phyloP scores from a whole-genome alignment of 306 rosid genomes.

The Dicorynia guianensis region DNA sequence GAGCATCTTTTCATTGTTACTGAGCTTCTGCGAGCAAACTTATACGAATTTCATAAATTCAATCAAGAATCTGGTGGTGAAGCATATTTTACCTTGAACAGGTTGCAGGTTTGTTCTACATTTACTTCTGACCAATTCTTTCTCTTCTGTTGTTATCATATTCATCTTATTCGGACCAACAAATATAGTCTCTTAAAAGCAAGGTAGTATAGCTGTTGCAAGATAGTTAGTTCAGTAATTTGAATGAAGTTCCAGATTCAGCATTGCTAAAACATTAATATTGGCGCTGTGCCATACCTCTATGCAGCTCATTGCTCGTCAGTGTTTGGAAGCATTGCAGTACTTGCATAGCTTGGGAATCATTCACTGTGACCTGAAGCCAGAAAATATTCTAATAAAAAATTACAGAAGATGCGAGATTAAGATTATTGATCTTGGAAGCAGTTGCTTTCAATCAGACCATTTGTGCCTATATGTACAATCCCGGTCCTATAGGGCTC shows the following conservation, averaged over 20 bases:
- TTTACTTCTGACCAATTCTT: constrained; percentile 25
- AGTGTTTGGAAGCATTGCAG: constrained; percentile 92
- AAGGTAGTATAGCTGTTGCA: background rate
- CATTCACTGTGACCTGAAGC: constrained; percentile 97
- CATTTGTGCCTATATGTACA: constrained; percentile 90
- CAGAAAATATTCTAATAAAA: constrained; percentile 91
- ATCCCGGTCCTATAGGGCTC: constrained; percentile 97
- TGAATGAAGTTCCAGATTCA: constrained; percentile 21
- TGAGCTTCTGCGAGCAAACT: constrained; percentile 90
- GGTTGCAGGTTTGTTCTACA: constrained; percentile 82
- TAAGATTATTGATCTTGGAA: constrained; percentile 96
- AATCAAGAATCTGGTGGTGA: constrained; percentile 93
- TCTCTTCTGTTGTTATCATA: background rate
- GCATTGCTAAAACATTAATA: constrained; percentile 33
- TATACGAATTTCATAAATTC: constrained; percentile 94
- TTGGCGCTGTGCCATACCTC: constrained; percentile 3
- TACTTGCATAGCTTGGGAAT: constrained; percentile 87
- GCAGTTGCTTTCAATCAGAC: constrained; percentile 93
- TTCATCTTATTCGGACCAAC: background rate
- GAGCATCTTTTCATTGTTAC: constrained; percentile 97
- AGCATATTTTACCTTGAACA: constrained; percentile 75
- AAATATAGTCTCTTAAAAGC: constrained; percentile 2
- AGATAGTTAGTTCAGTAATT: constrained; percentile 20
- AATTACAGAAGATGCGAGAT: constrained; percentile 86
- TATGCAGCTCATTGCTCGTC: constrained; percentile 79